These are phyloP conservation scores for Auricularia cornea DNA, from an alignment of 768 basidiomycete species.

Conservation along the genomic window DNA sequence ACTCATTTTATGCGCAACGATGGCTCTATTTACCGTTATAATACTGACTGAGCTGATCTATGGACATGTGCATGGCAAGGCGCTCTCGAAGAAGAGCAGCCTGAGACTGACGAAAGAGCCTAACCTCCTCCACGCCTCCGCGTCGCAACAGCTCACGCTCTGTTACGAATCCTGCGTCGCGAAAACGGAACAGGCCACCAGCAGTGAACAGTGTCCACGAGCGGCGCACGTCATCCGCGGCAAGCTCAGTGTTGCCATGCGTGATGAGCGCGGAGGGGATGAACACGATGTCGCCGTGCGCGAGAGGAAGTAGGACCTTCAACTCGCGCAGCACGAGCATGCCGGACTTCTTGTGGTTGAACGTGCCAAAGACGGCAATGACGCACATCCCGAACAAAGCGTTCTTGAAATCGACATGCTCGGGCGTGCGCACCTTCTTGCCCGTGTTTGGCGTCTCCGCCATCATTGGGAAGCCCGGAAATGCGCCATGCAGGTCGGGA, in stretches of 20 bases:
- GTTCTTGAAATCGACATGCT: background rate
- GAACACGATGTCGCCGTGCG: background rate
- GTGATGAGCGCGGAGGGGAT: background rate
- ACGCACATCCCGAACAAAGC: background rate
- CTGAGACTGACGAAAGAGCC: too few relatives aligned
- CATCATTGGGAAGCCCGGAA: background rate
- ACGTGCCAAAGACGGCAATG: background rate
- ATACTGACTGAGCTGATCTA: too few relatives aligned
- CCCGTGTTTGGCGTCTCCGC: background rate
- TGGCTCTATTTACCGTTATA: too few relatives aligned
- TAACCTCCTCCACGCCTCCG: too few relatives aligned
- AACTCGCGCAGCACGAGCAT: background rate
- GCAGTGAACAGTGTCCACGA: background rate
- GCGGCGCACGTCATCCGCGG: background rate
- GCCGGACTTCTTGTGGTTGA: background rate
- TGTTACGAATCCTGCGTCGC: background rate
- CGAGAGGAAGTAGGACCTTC: background rate
- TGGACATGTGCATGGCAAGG: too few relatives aligned
- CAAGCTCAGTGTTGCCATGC: background rate
- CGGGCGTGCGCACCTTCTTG: background rate
- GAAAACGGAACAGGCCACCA: background rate
- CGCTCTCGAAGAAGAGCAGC: too few relatives aligned
- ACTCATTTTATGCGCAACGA: too few relatives aligned
- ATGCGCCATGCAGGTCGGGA: background rate
- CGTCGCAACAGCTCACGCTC: too few relatives aligned